Evolutionary conservation across 441 rosid species (phyloP), one percentile per base, ranked within the genome.

Genomic region (Populus tomentosa): DNA sequence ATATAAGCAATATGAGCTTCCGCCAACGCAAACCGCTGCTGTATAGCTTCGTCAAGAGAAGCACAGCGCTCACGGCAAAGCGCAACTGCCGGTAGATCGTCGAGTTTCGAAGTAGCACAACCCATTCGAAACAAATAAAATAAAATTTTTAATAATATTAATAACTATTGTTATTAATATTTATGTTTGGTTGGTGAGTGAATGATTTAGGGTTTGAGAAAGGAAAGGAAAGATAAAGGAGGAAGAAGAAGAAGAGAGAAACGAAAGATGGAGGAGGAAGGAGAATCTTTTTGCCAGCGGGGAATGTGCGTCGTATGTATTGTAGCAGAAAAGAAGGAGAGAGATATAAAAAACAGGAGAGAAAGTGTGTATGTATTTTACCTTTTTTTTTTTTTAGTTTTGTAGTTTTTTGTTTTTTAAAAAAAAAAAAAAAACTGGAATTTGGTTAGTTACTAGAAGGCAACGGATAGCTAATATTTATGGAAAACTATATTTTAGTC

Each of bases 31-130:
- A 83, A 89, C 11, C 98, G 88, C 65, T 86, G 96, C 1, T 53
- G 85, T 65, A 94, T 88, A 10, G 98, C 99, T 5, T 89, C 89
- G 64, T 90, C 94, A 6, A 96, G 85, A 78, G 76, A 90, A 61
- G 16, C 7, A 75, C 98, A 94, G 4, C 98, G 90, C 7, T 96
- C 88, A 10, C 93, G 90, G 87, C 99, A 96, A 4, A 96, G 89
- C 30, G 88, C 89, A 69, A 96, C 98, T 72, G 98, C 99, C 67
- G 97, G 98, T 6, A 91, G 94, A 86, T 96, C 98, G 80, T 96
- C 98, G 36, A 90, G 86, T 88, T 92, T 96, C 1, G 99, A 96
- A 77, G 83, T 82, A 26, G 95, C 73, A 75, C 99, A 96, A 66
- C 99, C 99, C 98, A 91, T 90, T 24, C 1, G 14, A 26, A 71